Evolutionary conservation across 768 basidiomycete genomes (phyloP), one percentile per base, ranked within the genome.

Genomic region (Sarcodon sp.): DNA sequence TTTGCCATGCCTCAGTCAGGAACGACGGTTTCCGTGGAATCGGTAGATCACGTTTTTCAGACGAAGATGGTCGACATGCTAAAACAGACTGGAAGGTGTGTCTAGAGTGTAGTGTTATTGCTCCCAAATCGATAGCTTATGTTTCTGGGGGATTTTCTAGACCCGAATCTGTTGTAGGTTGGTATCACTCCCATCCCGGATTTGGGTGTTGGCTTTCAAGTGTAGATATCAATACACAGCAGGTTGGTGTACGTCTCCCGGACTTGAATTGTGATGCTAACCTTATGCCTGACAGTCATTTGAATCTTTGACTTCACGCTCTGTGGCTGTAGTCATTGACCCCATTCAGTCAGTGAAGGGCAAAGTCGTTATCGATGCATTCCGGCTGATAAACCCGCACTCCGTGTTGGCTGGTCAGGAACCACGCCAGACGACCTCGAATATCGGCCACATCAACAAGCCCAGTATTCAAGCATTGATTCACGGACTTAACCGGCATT

Each of bases 161-260:
- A 57, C 88, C 94, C 33, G 96, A 98, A 70, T 88, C 85, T 81
- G 96, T 98, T 5, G 96, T 99, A 1, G 96, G 96, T 3, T 99
- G 96, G 96, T 99, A 99, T 61, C 96, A 99, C 66, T 98, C 96
- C 35, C 96, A 99, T 71, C 96, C 96, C 48, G 96, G 96, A 35
- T 99, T 98, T 66, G 96, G 96, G 4, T 99, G 96, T 64, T 99
- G 96, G 96, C 71, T 99, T 36, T 97, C 93, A 43, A 92, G 90
- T 57, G 94, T 98, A 16, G 96, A 99, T 68, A 92, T 98, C 61
- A 96, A 97, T 66, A 99, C 96, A 4, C 96, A 99, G 60, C 96
- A 98, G 71, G 93, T 85, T 47, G 51, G 69, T 59, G 33, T 47
- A 27, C 50, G 50, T 44, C 43, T 36, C 37, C 18, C 35, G 16